Evolutionary conservation across 2,329 filamentous ascomycete genomes (phyloP), one percentile per base, ranked within the genome.

Genomic region (Tolypocladium nubicola): DNA sequence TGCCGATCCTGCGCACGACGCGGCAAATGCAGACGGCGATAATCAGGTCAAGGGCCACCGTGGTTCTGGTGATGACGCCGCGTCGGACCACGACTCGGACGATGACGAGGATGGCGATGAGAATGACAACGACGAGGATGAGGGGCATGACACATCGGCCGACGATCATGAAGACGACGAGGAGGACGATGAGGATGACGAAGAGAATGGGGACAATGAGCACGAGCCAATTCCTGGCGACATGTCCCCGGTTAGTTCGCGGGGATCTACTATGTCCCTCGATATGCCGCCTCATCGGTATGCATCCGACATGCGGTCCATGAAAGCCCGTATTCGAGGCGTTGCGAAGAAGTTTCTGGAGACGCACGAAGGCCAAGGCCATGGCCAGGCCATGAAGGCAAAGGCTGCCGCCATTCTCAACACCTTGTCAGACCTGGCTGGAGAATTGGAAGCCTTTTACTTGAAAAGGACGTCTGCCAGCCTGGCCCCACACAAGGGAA

Each of bases 321-420:
- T 89, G 68, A 70, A 71, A 54, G 65, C 89, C 56, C 79, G 88
- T 58, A 94, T 96, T 63, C 84, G 86, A 19, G 76, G 84, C 38
- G 82, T 88, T 58, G 92, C 94, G 0, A 89, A 89, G 71, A 88
- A 83, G 56, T 97, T 99, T 68, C 75, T 97, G 40, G 87, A 92
- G 58, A 79, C 82, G 0, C 91, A 97, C 62, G 91, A 97, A 70
- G 85, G 83, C 4, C 86, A 90, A 61, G 84, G 87, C 60, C 80
- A 81, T 61, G 85, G 86, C 21, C 86, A 85, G 65, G 77, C 78
- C 9, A 86, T 95, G 79, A 89, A 89, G 67, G 82, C 86, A 57
- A 92, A 92, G 71, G 93, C 94, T 0, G 78, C 79, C 0, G 80
- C 84, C 57, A 95, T 96, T 33, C 76, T 97, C 33, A 77, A 82